phyloP scores from a whole-genome alignment of 2,329 filamentous ascomycete genomes.

The Colletotrichum camelliae region DNA sequence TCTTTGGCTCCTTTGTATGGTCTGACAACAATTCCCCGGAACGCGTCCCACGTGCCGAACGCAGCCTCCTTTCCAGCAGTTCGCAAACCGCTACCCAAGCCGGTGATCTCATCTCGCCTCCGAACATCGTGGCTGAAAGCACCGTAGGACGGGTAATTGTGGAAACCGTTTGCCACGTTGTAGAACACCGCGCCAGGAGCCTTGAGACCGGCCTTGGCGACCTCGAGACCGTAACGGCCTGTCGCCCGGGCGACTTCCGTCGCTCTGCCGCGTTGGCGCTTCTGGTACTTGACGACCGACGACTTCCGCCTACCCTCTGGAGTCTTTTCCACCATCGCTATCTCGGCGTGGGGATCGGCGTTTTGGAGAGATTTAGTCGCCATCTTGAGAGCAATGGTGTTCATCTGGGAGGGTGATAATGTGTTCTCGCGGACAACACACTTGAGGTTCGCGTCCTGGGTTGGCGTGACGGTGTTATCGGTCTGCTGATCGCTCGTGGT shows the following conservation, averaged over 20 bases:
- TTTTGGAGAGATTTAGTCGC: constrained; percentile 47
- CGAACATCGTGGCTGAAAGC: constrained; percentile 69
- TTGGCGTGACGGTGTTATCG: neutral
- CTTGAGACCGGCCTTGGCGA: constrained; percentile 66
- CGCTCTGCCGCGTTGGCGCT: constrained; percentile 5
- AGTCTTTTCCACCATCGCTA: neutral
- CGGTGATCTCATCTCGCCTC: constrained; percentile 70
- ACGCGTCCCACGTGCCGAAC: constrained; percentile 71
- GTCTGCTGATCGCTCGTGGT: neutral
- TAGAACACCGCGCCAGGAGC: constrained; percentile 73
- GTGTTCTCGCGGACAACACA: neutral
- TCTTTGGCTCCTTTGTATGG: constrained; percentile 68
- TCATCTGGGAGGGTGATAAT: constrained; percentile 32
- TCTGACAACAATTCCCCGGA: constrained; percentile 69
- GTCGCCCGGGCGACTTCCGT: constrained; percentile 40
- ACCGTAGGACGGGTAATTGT: constrained; percentile 72
- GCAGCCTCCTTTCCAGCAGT: constrained; percentile 70
- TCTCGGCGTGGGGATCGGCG: constrained; percentile 47
- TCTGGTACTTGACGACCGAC: neutral
- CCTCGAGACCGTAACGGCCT: constrained; percentile 61
- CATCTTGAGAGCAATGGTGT: constrained; percentile 32
- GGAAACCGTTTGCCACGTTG: constrained; percentile 73
- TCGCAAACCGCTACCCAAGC: constrained; percentile 61
- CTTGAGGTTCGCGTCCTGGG: neutral
- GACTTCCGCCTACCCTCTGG: neutral